Conservation (phyloP, 805 yeast species). For the Metschnikowia cubensis region DNA sequence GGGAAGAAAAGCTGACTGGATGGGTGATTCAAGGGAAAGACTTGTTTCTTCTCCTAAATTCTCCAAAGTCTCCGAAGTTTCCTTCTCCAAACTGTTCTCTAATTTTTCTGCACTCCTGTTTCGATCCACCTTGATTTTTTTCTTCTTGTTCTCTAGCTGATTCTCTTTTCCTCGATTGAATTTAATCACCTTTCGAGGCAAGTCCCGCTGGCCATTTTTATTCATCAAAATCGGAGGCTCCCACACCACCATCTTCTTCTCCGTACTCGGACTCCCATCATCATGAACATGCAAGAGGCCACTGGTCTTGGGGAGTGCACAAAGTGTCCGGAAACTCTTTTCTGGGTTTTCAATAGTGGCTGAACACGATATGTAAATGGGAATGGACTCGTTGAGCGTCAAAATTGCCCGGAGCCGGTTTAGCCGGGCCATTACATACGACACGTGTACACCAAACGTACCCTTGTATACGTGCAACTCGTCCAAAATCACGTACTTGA, state of each 20-base stretch:
- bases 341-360: constrained; percentile 83
- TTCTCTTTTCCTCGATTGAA: background rate
- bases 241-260: constrained; percentile 75
- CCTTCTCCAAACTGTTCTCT: background rate
- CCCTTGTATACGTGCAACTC: constrained; percentile 88
- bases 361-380: constrained; percentile 79
- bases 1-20: constrained; percentile 24
- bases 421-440: constrained; percentile 76
- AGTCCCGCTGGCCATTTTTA: constrained; percentile 44
- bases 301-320: constrained; percentile 52
- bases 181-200: constrained; percentile 10
- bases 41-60: too few relatives aligned
- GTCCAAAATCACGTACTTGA: constrained; percentile 76
- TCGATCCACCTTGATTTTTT: background rate
- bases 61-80: background rate
- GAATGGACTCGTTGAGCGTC: constrained; percentile 21
- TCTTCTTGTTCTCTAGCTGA: too few relatives aligned
- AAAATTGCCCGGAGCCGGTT: constrained; percentile 46
- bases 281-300: constrained; percentile 54
- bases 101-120: background rate
- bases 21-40: constrained; percentile 8
- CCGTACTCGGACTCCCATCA: constrained; percentile 90
- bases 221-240: constrained; percentile 68
- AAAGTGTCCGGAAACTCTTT: constrained; percentile 65
- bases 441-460: constrained; percentile 89